Percentiles rank a stretch among this genome's conserved stretches.
Evolutionary conservation across 345 rosid genomes (phyloP).

Genomic region (Citrus medica): DNA sequence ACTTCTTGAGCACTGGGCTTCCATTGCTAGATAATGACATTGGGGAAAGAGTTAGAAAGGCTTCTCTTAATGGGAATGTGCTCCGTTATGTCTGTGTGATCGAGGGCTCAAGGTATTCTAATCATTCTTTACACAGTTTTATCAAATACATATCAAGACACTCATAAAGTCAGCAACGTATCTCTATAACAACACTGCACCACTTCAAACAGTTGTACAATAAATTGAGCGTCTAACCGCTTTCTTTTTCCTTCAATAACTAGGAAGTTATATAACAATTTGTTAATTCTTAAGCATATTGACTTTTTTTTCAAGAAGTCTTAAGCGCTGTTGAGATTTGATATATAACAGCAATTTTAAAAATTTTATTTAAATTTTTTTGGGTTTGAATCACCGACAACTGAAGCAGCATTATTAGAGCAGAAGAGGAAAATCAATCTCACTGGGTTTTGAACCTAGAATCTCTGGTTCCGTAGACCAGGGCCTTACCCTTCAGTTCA

Average conservation of each 20-base stretch:
- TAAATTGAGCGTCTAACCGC: not conserved
- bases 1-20: slow-evolving; percentile 59
- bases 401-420: too few relatives aligned
- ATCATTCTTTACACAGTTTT: not conserved
- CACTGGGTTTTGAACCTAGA: too few relatives aligned
- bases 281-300: not conserved
- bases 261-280: not conserved
- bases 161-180: not conserved
- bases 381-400: too few relatives aligned
- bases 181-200: not conserved
- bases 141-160: not conserved
- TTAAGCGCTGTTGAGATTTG: not conserved
- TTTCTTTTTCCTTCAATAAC: not conserved
- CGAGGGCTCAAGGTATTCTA: slow-evolving; percentile 65
- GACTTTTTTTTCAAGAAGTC: not conserved
- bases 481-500: too few relatives aligned
- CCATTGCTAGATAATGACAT: slow-evolving; percentile 58
- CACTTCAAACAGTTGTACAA: not conserved
- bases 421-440: too few relatives aligned
- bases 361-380: too few relatives aligned
- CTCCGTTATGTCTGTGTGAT: slow-evolving; percentile 90
- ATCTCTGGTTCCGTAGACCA: too few relatives aligned
- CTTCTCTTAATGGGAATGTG: slow-evolving; percentile 66
- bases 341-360: too few relatives aligned
- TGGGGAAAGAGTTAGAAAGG: slow-evolving; percentile 64